Base-by-base conservation (phyloP, 2,329 filamentous ascomycete species). In the Alternaria gansuensis region DNA sequence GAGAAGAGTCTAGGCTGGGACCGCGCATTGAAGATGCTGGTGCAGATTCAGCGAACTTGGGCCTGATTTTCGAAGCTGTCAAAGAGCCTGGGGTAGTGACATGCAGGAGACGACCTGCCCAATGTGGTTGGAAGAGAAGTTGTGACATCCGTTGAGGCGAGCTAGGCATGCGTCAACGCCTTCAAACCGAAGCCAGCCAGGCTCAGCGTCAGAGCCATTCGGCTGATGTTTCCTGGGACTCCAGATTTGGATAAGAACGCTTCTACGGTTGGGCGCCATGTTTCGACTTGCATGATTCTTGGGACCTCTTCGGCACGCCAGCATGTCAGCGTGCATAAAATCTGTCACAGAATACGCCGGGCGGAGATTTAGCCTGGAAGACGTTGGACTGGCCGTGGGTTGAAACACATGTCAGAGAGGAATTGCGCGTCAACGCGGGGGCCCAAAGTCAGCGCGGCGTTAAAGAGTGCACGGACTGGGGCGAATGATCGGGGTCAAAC, bases 1-100 rank as follows among this genome's bases (percentile, higher is more conserved):
- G 31, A 40, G 24, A 40, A 21, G 24, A 40, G 37, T 24, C 37
- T 13, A 5, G 21, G 37, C 14, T 50, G 21, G 24, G 44, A 36
- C 44, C 26, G 39, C 33, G 53, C 55, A 4, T 21, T 63, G 34
- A 40, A 54, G 34, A 58, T 26, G 23, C 53, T 45, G 50, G 31
- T 58, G 62, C 54, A 65, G 56, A 60, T 66, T 69, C 66, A 65
- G 60, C 66, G 56, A 41, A 54, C 45, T 41, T 49, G 53, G 26
- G 65, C 67, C 63, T 67, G 61, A 65, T 56, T 28, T 28, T 48
- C 62, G 62, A 67, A 68, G 65, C 66, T 24, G 37, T 40, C 37
- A 40, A 24, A 24, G 37, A 60, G 17, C 17, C 62, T 63, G 51
- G 59, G 33, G 41, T 39, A 34, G 41, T 39, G 40, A 40, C 11